Base-by-base conservation (phyloP, 2,329 filamentous ascomycete genomes). In the Bipolaris zeicola region DNA sequence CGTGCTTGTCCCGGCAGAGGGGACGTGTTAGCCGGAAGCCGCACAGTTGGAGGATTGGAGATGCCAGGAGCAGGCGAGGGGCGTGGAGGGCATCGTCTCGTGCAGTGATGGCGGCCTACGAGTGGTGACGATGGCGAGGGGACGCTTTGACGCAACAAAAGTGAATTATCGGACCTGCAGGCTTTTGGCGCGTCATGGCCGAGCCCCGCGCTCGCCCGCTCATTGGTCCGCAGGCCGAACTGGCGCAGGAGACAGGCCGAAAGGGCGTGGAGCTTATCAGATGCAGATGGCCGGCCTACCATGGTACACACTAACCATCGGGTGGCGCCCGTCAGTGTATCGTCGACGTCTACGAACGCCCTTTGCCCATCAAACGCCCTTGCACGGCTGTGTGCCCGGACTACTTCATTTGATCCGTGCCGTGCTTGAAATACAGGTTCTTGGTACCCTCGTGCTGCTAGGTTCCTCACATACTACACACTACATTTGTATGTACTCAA, bases 21-120 rank as follows among this genome's bases (percentile, higher is more conserved):
- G 53, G 49, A 39, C 16, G 57, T 49, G 74, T 76, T 72, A 71
- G 66, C 67, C 69, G 66, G 68, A 67, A 47, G 69, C 63, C 45
- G 58, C 61, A 54, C 66, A 66, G 65, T 62, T 67, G 51, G 63
- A 66, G 51, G 60, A 31, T 50, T 60, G 51, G 50, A 59, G 64
- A 57, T 65, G 62, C 60, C 61, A 60, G 53, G 62, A 56, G 52
- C 62, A 64, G 43, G 50, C 62, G 57, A 68, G 60, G 62, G 64
- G 54, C 47, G 65, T 58, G 52, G 60, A 67, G 60, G 31, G 67
- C 71, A 74, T 76, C 48, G 64, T 74, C 67, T 52, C 52, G 47
- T 6, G 44, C 38, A 33, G 43, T 52, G 44, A 56, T 60, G 49
- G 52, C 36, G 50, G 36, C 37, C 36, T 49, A 47, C 16, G 34